Percentiles rank a stretch among this genome's conserved stretches.
Conservation (phyloP, 208 protist species). For the Phytomonas francai region DNA sequence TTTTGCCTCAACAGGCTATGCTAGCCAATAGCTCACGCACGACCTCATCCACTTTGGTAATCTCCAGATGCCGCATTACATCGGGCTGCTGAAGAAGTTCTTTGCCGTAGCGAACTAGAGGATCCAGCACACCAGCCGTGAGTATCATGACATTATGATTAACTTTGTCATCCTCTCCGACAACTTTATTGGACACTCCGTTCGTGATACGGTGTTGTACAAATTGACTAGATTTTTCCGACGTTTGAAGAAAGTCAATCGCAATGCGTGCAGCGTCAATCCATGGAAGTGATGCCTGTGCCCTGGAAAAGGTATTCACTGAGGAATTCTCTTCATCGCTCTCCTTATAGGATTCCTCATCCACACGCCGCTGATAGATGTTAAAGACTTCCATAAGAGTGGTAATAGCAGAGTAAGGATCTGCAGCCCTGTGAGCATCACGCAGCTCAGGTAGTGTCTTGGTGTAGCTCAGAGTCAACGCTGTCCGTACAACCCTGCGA, state of each 20-base stretch:
- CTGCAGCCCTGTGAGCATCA: constrained; percentile 25
- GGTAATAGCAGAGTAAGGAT: constrained; percentile 62
- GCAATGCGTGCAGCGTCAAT: constrained; percentile 18
- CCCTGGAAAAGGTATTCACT: constrained; percentile 4
- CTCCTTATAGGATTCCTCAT: constrained; percentile 10
- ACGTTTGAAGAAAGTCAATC: constrained; percentile 14
- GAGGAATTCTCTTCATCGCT: constrained; percentile 4
- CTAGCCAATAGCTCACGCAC: no score
- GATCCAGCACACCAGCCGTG: constrained; percentile 66
- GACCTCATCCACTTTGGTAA: no score
- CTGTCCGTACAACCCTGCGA: constrained; percentile 37
- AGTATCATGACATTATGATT: constrained; percentile 13
- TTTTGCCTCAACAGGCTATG: no score
- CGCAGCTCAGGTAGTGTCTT: constrained; percentile 39
- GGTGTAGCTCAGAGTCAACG: constrained; percentile 34
- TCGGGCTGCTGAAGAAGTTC: constrained; percentile 28
- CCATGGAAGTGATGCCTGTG: constrained; percentile 14
- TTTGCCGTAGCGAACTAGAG: constrained; percentile 33
- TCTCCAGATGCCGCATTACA: no score
- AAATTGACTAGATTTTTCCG: not conserved
- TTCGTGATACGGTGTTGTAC: not conserved
- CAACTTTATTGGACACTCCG: constrained; percentile 6
- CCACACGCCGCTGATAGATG: constrained; percentile 3
- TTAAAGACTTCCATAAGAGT: constrained; percentile 35
- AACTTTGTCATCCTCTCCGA: not conserved